phyloP scores from a whole-genome alignment of 768 basidiomycete species.

The Cystofilobasidium ferigula region DNA sequence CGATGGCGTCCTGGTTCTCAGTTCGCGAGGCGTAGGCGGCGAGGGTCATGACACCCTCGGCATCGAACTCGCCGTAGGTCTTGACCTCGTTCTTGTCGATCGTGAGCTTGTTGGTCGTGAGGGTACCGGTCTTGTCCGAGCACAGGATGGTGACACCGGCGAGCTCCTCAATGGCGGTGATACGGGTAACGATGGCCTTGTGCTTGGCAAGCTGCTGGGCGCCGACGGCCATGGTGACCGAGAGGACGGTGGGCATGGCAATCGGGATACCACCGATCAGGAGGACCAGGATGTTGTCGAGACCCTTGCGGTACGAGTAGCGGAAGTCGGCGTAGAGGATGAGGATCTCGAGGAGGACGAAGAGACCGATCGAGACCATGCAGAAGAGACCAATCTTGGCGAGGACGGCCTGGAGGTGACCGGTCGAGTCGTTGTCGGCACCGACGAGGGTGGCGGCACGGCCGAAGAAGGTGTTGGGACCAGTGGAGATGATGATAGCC shows the following conservation, averaged over 20 bases:
- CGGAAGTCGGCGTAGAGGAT: conserved; percentile 85
- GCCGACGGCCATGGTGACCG: conserved; percentile 96
- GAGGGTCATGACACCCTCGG: conserved; percentile 84
- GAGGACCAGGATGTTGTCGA: conserved; percentile 94
- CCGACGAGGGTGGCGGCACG: conserved; percentile 96
- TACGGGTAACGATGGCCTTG: conserved; percentile 99
- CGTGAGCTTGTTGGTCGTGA: conserved; percentile 98
- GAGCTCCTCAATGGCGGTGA: conserved; percentile 96
- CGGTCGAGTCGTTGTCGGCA: conserved; percentile 92
- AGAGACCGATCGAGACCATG: conserved; percentile 87
- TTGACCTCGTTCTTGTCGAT: conserved; percentile 86
- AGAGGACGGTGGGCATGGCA: conserved; percentile 89
- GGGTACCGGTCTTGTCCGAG: conserved; percentile 96
- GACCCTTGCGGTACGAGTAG: conserved; percentile 82
- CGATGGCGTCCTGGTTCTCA: conserved; percentile 98
- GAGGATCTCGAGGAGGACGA: conserved; percentile 87
- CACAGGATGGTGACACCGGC: conserved; percentile 97
- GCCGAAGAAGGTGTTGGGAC: conserved; percentile 92
- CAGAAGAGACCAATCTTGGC: conserved; percentile 98
- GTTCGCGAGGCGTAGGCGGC: conserved; percentile 94
- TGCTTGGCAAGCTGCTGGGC: conserved; percentile 98
- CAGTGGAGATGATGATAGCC: conserved; percentile 96
- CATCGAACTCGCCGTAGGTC: conserved; percentile 75
- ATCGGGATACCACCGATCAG: conserved; percentile 99
- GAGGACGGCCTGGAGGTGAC: conserved; percentile 96